Base-by-base conservation (phyloP, 1,139 yeast species). In the Blastobotrys elegans region DNA sequence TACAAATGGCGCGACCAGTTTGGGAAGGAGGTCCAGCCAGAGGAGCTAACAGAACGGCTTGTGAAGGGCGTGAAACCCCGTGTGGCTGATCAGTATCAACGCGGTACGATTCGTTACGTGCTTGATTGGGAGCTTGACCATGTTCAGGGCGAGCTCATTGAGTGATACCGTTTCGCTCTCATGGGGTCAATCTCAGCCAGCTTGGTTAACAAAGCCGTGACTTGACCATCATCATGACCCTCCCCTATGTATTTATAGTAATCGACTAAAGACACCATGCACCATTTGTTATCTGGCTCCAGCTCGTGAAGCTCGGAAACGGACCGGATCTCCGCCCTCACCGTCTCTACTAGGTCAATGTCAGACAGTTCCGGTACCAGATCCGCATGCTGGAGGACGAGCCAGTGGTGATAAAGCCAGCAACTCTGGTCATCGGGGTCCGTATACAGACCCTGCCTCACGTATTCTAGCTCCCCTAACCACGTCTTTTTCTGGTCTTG, bases 381-480 rank as follows among this genome's bases (percentile, higher is more conserved):
- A 47, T 80, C 74, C 18, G 79, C 68, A 1, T 74, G 72, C 33
- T 77, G 77, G 4, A 82, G 76, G 11, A 89, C 65, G 18, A 92
- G 69, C 97, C 97, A 92, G 46, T 82, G 76, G 50, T 87, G 74
- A 64, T 90, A 92, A 3, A 84, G 74, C 97, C 98, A 92, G 0
- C 88, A 83, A 0, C 96, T 85, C 43, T 94, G 92, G 62, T 92
- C 97, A 42, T 87, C 95, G 0, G 95, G 90, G 63, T 92, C 97
- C 56, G 95, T 88, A 61, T 82, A 88, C 68, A 89, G 79, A 0
- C 97, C 98, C 26, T 88, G 84, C 50, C 82, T 82, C 42, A 88
- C 73, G 55, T 85, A 74, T 11, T 76, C 76, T 36, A 89, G 67
- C 61, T 92, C 99, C 31, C 72, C 69, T 0, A 57, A 52, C 16